phyloP scores from a whole-genome alignment of 805 yeast species.

The Alloascoidea africana region DNA sequence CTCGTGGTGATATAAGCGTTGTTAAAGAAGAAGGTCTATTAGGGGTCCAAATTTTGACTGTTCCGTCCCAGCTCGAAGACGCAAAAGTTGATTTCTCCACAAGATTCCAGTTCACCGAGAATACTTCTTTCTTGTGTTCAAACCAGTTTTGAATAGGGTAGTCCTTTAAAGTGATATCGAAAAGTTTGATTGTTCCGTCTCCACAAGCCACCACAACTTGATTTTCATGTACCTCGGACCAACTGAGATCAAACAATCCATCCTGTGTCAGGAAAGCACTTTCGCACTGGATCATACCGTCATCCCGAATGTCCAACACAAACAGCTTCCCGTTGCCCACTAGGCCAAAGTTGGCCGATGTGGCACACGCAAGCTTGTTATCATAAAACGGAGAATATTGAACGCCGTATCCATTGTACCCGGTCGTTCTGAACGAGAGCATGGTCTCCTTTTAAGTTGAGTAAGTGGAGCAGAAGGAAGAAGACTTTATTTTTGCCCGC shows the following conservation, averaged over 20 bases:
- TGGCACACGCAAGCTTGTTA: conserved; percentile 76
- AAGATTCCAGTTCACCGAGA: conserved; percentile 59
- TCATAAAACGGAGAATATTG: conserved; percentile 89
- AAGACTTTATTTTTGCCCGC: no score
- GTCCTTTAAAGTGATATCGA: conserved; percentile 52
- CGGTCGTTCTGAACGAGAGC: conserved; percentile 61
- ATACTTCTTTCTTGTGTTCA: conserved; percentile 69
- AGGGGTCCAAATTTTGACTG: conserved; percentile 69
- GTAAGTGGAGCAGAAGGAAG: background rate
- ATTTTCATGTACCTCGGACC: conserved; percentile 87
- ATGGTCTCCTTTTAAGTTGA: no score
- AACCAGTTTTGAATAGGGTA: conserved; percentile 63
- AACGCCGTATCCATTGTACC: conserved; percentile 77
- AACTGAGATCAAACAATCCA: conserved; percentile 72
- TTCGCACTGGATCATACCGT: conserved; percentile 44
- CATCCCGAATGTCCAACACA: conserved; percentile 49
- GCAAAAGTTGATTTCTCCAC: conserved; percentile 54
- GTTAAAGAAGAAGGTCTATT: conserved; percentile 43
- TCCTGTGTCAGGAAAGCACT: conserved; percentile 79
- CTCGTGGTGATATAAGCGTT: conserved; percentile 20
- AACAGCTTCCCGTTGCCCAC: conserved; percentile 86
- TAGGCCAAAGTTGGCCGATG: conserved; percentile 84
- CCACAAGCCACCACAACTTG: conserved; percentile 77
- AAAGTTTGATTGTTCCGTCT: conserved; percentile 75
- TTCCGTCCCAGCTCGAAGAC: conserved; percentile 87